Evolutionary conservation across 192 early-diverging fungal species (phyloP), one percentile per base, ranked within the genome.

Genomic region (Chytriomyces sp.): DNA sequence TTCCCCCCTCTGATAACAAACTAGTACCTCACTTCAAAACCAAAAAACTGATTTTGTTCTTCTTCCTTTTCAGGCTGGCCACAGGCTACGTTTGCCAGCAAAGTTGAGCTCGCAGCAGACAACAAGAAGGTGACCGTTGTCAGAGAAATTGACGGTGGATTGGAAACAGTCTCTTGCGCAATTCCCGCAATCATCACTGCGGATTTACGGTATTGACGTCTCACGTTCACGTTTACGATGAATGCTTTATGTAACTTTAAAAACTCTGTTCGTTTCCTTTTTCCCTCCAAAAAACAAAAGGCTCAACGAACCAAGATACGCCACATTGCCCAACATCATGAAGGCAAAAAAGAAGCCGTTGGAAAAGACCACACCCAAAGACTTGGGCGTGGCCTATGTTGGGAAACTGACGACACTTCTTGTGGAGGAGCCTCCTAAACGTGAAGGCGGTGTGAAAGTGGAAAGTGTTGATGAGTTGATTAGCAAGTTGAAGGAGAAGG

Each of bases 271-370:
- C n/a, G n/a, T n/a, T n/a, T n/a, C n/a, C n/a, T n/a, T n/a, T n/a
- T n/a, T n/a, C n/a, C n/a, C n/a, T n/a, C n/a, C n/a, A n/a, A n/a
- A n/a, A n/a, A 20, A 57, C 20, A 57, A 57, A 53, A 91, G 95
- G 24, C 87, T 99, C 69, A 99, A 98, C 86, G 91, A 92, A 80
- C 98, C 98, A 24, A 90, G 96, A 72, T 99, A 95, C 80, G 98
- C 95, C 18, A 96, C 98, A 47, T 88, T 99, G 61, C 86, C 94
- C 61, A 94, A 93, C 86, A 97, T 97, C 81, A 97, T 97, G 97
- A 99, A 99, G 89, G 97, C 97, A 65, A 99, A 97, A 89, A 98
- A 97, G 91, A 99, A 99, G 91, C 93, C 94, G 48, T 80, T 99
- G 68, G 82, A 83, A 67, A 94, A 92, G 82, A 57, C 93, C 35